Conservation (phyloP, 148 eudicot genomes). For the Hydrangea macrophylla region DNA sequence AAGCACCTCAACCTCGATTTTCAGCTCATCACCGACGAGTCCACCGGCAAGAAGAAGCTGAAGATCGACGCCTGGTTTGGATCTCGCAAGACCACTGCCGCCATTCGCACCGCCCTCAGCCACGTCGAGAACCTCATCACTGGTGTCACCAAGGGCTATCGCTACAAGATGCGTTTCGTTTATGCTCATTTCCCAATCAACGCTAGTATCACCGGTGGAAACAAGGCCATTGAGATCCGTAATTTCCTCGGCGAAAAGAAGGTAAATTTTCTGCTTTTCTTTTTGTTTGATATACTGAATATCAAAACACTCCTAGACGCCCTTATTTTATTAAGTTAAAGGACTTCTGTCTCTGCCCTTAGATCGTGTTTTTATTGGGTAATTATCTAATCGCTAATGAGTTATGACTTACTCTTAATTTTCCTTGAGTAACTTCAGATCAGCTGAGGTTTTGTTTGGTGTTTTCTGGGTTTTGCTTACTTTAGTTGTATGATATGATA, state of each 20-base stretch:
- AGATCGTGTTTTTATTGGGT: no score
- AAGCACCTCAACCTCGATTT: slow-evolving; percentile 58
- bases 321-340: no score
- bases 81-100: slow-evolving; percentile 42
- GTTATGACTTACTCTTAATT: no score
- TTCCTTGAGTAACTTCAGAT: no score
- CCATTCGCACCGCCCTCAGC: slow-evolving; percentile 47
- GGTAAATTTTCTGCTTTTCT: slow-evolving; percentile 11
- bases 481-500: no score
- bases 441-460: no score
- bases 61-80: slow-evolving; percentile 54
- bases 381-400: no score
- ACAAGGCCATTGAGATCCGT: slow-evolving; percentile 38
- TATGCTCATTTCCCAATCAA: slow-evolving; percentile 61
- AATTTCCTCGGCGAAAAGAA: slow-evolving; percentile 50
- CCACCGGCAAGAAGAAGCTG: slow-evolving; percentile 39
- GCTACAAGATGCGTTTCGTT: slow-evolving; percentile 61
- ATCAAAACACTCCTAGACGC: no score
- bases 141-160: slow-evolving; percentile 52
- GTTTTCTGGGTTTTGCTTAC: no score
- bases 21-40: slow-evolving; percentile 42
- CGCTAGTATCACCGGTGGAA: slow-evolving; percentile 26
- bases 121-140: slow-evolving; percentile 45
- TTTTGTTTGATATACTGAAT: no score
- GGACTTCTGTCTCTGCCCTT: no score